These are phyloP conservation scores for Leccinum truebloodii DNA, from an alignment of 768 basidiomycete genomes.

Conservation along the genomic window DNA sequence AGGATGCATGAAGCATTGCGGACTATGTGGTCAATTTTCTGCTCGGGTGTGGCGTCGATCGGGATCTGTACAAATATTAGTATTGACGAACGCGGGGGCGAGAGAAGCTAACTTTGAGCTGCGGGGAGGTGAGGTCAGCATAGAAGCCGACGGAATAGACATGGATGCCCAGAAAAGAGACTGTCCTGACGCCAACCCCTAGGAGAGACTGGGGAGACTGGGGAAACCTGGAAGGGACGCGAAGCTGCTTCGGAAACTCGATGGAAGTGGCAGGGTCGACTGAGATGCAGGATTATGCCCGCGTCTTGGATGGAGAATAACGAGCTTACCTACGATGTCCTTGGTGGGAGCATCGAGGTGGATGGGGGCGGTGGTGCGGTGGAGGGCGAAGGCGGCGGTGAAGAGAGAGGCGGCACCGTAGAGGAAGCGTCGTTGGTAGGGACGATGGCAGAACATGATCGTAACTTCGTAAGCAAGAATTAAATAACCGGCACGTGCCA, in stretches of 20 bases:
- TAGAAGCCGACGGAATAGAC: slow-evolving; percentile 93
- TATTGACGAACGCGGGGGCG: neutral
- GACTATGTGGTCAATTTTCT: slow-evolving; percentile 71
- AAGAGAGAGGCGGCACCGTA: slow-evolving; percentile 37
- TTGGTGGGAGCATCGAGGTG: slow-evolving; percentile 46
- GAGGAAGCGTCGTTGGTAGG: slow-evolving; percentile 26
- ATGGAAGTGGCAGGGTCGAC: slow-evolving; percentile 78
- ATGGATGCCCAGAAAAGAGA: slow-evolving; percentile 84
- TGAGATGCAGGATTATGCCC: slow-evolving; percentile 23
- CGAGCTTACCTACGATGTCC: slow-evolving; percentile 26
- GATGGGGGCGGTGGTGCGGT: slow-evolving; percentile 30
- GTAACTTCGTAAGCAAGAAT: too few relatives aligned
- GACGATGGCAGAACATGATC: slow-evolving; percentile 17
- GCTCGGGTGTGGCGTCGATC: slow-evolving; percentile 54
- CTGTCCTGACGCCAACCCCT: slow-evolving; percentile 84
- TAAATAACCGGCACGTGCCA: slow-evolving; percentile 16
- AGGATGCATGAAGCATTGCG: slow-evolving; percentile 69
- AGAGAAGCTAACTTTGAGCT: slow-evolving; percentile 48
- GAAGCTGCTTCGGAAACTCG: slow-evolving; percentile 66
- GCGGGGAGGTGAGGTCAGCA: slow-evolving; percentile 71
- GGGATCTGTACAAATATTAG: slow-evolving; percentile 47
- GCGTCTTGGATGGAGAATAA: neutral
- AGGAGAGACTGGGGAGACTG: slow-evolving; percentile 68
- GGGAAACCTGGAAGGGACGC: slow-evolving; percentile 61
- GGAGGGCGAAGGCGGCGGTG: slow-evolving; percentile 30